A percentile compares a stretch with the other conserved stretches of the same genome.
These are phyloP conservation scores for Penicillium daleae DNA, from an alignment of 495 filamentous ascomycete genomes.

Conservation along the genomic window DNA sequence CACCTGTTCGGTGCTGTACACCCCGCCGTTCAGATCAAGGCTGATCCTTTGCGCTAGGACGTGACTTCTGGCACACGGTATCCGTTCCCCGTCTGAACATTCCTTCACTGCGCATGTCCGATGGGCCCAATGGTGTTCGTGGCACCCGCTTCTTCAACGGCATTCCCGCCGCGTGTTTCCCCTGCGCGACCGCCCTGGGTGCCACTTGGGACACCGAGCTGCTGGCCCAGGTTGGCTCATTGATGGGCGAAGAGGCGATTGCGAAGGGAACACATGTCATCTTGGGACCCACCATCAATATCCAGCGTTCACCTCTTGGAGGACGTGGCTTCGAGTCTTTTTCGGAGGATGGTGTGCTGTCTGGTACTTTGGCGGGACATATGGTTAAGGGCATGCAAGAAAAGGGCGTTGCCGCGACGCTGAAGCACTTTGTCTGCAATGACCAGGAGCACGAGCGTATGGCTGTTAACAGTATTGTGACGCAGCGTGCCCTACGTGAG, in stretches of 20 bases:
- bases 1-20: background rate
- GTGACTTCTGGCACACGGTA: constrained; percentile 80
- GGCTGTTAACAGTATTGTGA: constrained; percentile 67
- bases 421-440: constrained; percentile 88
- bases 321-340: constrained; percentile 81
- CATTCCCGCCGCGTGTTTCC: constrained; percentile 67
- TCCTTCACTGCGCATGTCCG: constrained; percentile 68
- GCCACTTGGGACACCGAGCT: constrained; percentile 72
- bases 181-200: constrained; percentile 70
- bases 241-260: constrained; percentile 70
- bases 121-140: constrained; percentile 77
- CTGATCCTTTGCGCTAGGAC: constrained; percentile 44
- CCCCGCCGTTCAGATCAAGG: background rate
- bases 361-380: constrained; percentile 67
- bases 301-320: constrained; percentile 74
- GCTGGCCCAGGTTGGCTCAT: constrained; percentile 59
- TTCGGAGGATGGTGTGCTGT: constrained; percentile 76
- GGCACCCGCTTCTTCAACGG: constrained; percentile 77
- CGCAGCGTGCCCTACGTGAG: constrained; percentile 72
- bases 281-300: constrained; percentile 78
- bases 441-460: constrained; percentile 76
- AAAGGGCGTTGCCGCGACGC: constrained; percentile 68
- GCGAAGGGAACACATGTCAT: constrained; percentile 72
- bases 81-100: constrained; percentile 69
- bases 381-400: constrained; percentile 71